phyloP scores from a whole-genome alignment of 116 monocot species.

The Phalaenopsis hybrid region DNA sequence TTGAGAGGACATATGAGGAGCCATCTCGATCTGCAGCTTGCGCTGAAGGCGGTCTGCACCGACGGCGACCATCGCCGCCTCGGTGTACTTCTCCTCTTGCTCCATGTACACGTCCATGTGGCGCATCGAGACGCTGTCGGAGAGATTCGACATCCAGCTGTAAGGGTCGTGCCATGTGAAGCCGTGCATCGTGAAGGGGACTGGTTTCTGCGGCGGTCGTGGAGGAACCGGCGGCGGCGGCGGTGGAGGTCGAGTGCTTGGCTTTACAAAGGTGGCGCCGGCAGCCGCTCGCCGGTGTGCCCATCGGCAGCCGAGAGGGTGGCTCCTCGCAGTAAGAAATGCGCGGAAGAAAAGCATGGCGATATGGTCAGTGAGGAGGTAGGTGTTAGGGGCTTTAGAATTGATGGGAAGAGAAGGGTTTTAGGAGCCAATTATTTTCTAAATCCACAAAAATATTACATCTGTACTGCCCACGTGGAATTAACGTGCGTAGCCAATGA shows the following conservation, averaged over 20 bases:
- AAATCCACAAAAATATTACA: no score
- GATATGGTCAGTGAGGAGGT: no score
- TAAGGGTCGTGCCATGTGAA: conserved; percentile 78
- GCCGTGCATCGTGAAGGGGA: conserved; percentile 61
- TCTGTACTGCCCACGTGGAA: no score
- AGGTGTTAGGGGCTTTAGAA: no score
- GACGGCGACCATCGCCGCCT: conserved; percentile 51
- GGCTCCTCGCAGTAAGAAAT: conserved; percentile 1
- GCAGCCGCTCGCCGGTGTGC: conserved; percentile 21
- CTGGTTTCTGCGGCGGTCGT: conserved; percentile 75
- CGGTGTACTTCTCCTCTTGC: conserved; percentile 87
- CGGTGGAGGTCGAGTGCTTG: conserved; percentile 17
- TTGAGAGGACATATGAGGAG: conserved; percentile 55
- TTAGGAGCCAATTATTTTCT: no score
- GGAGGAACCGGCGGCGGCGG: conserved; percentile 49
- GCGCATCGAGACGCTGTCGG: conserved; percentile 70
- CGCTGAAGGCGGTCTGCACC: conserved; percentile 57
- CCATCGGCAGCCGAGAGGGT: conserved; percentile 13
- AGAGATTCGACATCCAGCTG: conserved; percentile 89
- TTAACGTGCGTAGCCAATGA: no score
- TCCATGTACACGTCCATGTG: conserved; percentile 92
- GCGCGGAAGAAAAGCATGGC: conserved; percentile 7
- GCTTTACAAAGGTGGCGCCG: conserved; percentile 33
- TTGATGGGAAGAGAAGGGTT: no score
- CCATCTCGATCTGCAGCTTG: conserved; percentile 92